Base-by-base conservation (phyloP, 768 basidiomycete genomes). In the Hemileccinum rubropunctum region DNA sequence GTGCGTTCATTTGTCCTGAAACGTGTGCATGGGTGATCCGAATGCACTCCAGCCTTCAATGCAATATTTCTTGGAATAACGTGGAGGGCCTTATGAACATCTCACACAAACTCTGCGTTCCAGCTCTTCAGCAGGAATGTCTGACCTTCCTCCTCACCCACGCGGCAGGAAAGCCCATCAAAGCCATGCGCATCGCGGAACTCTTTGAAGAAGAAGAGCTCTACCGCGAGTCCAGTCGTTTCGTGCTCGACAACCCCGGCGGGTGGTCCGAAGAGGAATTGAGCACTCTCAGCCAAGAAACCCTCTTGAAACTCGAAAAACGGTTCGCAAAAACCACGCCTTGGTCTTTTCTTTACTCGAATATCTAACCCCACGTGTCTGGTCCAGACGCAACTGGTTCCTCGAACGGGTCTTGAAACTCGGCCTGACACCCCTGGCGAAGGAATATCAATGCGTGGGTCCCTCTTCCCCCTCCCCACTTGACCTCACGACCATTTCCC, bases 31-130 rank as follows among this genome's bases (percentile, higher is more conserved):
- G 33, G 15, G 42, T 44, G 32, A 42, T 33, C 42, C 52, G 9
- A 58, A 28, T 44, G 30, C 43, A 34, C 35, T 20, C 38, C 58
- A 90, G 88, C 56, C 75, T 95, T 47, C 88, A 93, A 56, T 95
- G 93, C 70, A 90, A 90, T 9, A 93, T 95, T 47, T 88, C 91
- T 0, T 98, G 94, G 91, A 89, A 91, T 59, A 97, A 97, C 65
- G 95, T 92, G 23, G 92, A 91, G 59, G 86, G 86, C 35, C 78
- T 92, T 36, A 88, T 94, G 82, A 91, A 94, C 61, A 86, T 95
- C 18, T 84, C 91, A 3, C 84, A 90, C 68, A 95, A 93, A 63
- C 82, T 95, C 48, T 88, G 88, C 54, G 88, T 91, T 5, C 84
- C 89, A 2, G 73, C 87, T 3, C 75, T 97, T 35, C 88, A 91